Percentiles rank a stretch among this genome's conserved stretches.
Conservation (phyloP, 106 monocot species). For the Gastrodia elata region DNA sequence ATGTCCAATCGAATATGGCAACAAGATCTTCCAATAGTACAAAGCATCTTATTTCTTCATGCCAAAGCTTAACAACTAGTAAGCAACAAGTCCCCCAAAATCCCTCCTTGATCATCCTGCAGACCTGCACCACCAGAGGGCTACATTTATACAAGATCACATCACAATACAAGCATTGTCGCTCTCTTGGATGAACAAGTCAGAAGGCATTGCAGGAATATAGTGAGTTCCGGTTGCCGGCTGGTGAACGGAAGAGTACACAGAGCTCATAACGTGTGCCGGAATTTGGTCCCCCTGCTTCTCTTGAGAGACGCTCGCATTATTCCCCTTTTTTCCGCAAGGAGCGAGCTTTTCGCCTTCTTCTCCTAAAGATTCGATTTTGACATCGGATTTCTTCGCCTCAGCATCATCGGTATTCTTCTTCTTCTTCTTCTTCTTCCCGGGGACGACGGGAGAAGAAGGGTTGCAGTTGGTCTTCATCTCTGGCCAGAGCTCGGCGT, state of each 20-base stretch:
- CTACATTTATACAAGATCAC: too few relatives aligned
- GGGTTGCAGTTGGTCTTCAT: slow-evolving; percentile 8
- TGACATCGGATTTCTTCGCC: neutral
- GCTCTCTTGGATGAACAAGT: slow-evolving; percentile 30
- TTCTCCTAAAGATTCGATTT: neutral
- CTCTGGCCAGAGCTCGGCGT: slow-evolving; percentile 77
- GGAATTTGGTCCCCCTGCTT: slow-evolving; percentile 8
- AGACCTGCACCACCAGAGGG: too few relatives aligned
- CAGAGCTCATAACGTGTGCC: slow-evolving; percentile 18
- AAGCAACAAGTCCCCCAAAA: neutral
- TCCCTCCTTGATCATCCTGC: too few relatives aligned
- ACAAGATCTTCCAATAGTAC: neutral
- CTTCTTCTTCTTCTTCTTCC: slow-evolving; percentile 24
- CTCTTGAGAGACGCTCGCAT: neutral
- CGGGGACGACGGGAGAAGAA: neutral
- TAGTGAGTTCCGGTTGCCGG: slow-evolving; percentile 8
- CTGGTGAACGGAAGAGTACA: slow-evolving; percentile 2
- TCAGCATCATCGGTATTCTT: slow-evolving; percentile 9
- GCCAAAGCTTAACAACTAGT: neutral
- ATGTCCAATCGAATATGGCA: neutral
- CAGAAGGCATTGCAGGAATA: slow-evolving; percentile 8
- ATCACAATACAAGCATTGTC: slow-evolving; percentile 26
- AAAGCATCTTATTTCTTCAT: neutral
- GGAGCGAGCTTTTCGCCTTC: neutral
- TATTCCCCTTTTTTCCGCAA: slow-evolving; percentile 8